Evolutionary conservation across 192 early-diverging fungal species (phyloP), one percentile per base, ranked within the genome.

Genomic region (Podila verticillata): DNA sequence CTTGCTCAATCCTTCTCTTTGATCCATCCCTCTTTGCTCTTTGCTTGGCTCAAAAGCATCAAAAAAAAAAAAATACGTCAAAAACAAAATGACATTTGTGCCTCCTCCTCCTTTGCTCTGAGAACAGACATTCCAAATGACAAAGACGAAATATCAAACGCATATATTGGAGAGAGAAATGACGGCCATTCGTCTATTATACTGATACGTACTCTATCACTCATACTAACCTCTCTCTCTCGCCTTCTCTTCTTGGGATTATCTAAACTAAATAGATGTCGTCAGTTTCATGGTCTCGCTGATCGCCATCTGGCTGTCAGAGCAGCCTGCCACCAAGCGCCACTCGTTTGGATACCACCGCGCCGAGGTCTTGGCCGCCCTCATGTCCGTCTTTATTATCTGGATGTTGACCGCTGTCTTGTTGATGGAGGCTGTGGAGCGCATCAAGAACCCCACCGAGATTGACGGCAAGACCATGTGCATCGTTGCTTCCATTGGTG

Each of bases 331-430:
- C 7, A 80, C 77, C 59, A 80, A 80, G 66, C 77, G 77, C 51
- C 77, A 80, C 69, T 89, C 89, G 12, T 96, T 90, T 78, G 94
- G 94, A 36, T 95, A 89, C 57, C 85, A 94, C 62, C 88, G 94
- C 30, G 89, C 92, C 39, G 92, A 96, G 74, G 92, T 95, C 60
- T 78, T 96, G 47, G 95, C 92, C 29, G 95, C 94, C 0, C 81
- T 95, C 19, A 63, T 86, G 60, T 94, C 93, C 9, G 92, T 91
- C n/a, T 86, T 93, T 34, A 84, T 92, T 31, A 93, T 96, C 58
- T 96, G 95, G 95, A 78, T 90, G 35, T 64, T 96, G 39, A 95
- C 95, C 0, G 84, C 82, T 9, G 83, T 81, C 63, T 73, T 96
- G 28, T 84, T 95, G 29, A 75, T 82, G 48, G 95, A 95, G 75